These are phyloP conservation scores for Lepidopterella palustris DNA, from an alignment of 495 filamentous ascomycete genomes.

Conservation along the genomic window DNA sequence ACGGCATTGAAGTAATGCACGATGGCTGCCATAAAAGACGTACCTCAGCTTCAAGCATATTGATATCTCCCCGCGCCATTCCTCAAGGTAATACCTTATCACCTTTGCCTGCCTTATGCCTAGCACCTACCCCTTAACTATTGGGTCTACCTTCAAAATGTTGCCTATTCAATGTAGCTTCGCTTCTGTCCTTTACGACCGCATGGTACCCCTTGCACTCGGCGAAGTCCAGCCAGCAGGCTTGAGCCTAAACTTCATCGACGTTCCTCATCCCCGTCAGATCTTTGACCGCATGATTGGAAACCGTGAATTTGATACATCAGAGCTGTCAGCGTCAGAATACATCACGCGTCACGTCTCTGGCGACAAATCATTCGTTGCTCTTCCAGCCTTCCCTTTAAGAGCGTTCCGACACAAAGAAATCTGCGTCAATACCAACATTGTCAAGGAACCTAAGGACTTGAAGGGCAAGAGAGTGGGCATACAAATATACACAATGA, in stretches of 20 bases:
- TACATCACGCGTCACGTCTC: conserved; percentile 36
- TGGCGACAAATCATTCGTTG: conserved; percentile 35
- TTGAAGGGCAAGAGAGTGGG: conserved; percentile 40
- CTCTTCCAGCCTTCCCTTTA: conserved; percentile 41
- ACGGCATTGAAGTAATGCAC: too few species aligned
- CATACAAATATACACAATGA: conserved; percentile 42
- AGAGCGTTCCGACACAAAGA: conserved; percentile 38
- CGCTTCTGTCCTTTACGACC: too few species aligned
- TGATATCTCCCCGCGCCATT: too few species aligned
- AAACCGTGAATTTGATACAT: conserved; percentile 37
- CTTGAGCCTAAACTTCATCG: conserved; percentile 33
- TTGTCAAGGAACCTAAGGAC: conserved; percentile 34
- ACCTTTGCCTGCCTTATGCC: too few species aligned
- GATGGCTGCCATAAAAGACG: too few species aligned
- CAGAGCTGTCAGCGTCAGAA: conserved; percentile 37
- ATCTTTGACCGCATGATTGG: conserved; percentile 31
- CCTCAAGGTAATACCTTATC: too few species aligned
- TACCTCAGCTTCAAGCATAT: too few species aligned
- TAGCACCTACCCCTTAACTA: too few species aligned
- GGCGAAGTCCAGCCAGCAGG: conserved; percentile 31
- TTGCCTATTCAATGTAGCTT: too few species aligned
- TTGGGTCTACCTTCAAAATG: too few species aligned
- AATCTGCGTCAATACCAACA: conserved; percentile 37
- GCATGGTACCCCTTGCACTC: background rate
- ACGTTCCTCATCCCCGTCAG: conserved; percentile 8